Conservation (phyloP, 176 grass and related monocot species). For the Lolium rigidum region DNA sequence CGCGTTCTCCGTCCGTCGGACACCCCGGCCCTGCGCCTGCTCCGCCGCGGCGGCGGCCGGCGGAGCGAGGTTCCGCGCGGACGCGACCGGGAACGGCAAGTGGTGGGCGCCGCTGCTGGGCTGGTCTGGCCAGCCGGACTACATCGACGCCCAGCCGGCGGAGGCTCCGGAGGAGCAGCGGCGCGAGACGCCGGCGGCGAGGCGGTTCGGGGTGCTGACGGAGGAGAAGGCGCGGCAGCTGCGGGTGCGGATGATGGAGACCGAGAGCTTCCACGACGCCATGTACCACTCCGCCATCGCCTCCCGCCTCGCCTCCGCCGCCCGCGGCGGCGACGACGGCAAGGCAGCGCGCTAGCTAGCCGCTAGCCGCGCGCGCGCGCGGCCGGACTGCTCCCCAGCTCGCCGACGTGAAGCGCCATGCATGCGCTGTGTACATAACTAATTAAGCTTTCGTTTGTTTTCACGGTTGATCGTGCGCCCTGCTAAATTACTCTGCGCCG, state of each 20-base stretch:
- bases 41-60: background rate
- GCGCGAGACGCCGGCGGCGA: background rate
- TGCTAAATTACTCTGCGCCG: too few relatives aligned
- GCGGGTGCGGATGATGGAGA: constrained; percentile 78
- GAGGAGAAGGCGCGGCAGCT: constrained; percentile 95
- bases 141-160: constrained; percentile 59
- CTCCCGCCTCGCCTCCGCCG: constrained; percentile 88
- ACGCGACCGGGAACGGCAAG: constrained; percentile 33
- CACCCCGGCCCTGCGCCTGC: constrained; percentile 7
- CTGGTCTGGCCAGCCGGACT: constrained; percentile 81
- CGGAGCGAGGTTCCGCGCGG: constrained; percentile 16
- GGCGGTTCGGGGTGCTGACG: constrained; percentile 67
- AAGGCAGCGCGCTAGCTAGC: too few relatives aligned
- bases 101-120: constrained; percentile 96
- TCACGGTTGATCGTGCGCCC: too few relatives aligned
- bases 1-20: background rate
- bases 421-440: too few relatives aligned
- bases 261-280: constrained; percentile 78
- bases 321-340: constrained; percentile 13
- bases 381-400: too few relatives aligned
- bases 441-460: too few relatives aligned
- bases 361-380: too few relatives aligned
- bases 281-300: constrained; percentile 99
- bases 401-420: too few relatives aligned
- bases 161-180: background rate